Percentiles rank a stretch among this genome's conserved stretches.
These are phyloP conservation scores for Stereum hirsutum DNA, from an alignment of 1,284 basidiomycete genomes.

Conservation along the genomic window DNA sequence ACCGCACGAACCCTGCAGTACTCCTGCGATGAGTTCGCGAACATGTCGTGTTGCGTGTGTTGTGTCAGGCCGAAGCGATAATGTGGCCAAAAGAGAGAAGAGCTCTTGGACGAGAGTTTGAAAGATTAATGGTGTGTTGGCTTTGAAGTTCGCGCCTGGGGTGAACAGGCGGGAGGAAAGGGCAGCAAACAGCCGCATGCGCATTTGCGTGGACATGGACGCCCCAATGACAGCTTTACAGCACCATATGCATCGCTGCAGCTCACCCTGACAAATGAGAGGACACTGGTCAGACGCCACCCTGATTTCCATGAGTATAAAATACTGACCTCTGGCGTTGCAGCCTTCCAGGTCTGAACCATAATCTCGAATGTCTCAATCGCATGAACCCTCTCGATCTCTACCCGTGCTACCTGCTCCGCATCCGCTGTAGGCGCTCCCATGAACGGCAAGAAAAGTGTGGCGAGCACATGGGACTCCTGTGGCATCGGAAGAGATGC, in stretches of 20 bases:
- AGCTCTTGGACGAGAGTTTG: constrained; percentile 43
- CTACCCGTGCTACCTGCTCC: constrained; percentile 23
- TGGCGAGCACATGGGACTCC: constrained; percentile 48
- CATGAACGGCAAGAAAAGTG: constrained; percentile 48
- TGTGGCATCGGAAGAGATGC: constrained; percentile 30
- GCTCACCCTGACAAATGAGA: constrained; percentile 31
- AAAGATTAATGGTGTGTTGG: constrained; percentile 37
- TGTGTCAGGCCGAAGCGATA: constrained; percentile 13
- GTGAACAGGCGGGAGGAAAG: constrained; percentile 42
- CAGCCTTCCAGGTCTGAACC: constrained; percentile 43
- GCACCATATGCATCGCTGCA: constrained; percentile 61
- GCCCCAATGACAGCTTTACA: constrained; percentile 36
- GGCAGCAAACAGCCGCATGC: constrained; percentile 37
- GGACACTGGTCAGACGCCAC: no score
- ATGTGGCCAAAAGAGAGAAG: constrained; percentile 37
- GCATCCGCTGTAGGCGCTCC: no score
- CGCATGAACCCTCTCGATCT: constrained; percentile 46
- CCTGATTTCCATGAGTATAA: no score
- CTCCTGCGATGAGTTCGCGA: constrained; percentile 18
- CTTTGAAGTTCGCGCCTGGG: constrained; percentile 30
- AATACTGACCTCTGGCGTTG: constrained; percentile 34
- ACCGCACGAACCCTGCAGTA: constrained; percentile 22
- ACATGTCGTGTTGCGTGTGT: constrained; percentile 18
- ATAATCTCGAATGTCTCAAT: constrained; percentile 53
- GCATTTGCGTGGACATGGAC: constrained; percentile 27